Evolutionary conservation across 345 rosid species (phyloP).

Genomic region (Moringa oleifera): DNA sequence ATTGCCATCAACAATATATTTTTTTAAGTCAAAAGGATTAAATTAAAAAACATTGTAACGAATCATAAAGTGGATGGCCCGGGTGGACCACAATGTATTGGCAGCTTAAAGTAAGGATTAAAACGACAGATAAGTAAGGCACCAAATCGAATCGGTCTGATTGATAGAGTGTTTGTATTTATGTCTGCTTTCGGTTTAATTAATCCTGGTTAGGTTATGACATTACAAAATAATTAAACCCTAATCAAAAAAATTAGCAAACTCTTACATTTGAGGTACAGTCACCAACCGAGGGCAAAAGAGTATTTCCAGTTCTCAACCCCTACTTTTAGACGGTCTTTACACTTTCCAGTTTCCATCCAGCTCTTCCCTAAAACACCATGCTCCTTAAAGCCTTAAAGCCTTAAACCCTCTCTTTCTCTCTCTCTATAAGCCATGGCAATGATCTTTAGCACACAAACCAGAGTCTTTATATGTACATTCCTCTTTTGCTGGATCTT

Average conservation of each 20-base stretch:
- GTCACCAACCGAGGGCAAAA: constrained; percentile 37
- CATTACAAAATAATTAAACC: constrained; percentile 31
- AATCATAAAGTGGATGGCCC: background rate
- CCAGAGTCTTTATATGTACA: constrained; percentile 12
- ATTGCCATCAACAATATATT: background rate
- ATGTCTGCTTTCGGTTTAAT: constrained; percentile 16
- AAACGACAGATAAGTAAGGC: constrained; percentile 2
- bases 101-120: background rate
- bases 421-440: constrained; percentile 21
- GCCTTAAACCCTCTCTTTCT: background rate
- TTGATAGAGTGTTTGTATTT: too few species aligned
- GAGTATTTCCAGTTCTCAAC: constrained; percentile 7
- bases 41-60: background rate
- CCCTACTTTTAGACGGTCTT: constrained; percentile 21
- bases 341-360: constrained; percentile 20
- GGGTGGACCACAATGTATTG: too few species aligned
- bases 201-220: constrained; percentile 30
- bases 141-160: background rate
- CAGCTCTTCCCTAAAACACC: constrained; percentile 10
- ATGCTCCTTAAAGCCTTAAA: background rate
- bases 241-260: too few species aligned
- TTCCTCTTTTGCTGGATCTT: constrained; percentile 15
- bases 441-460: constrained; percentile 15
- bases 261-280: constrained; percentile 8
- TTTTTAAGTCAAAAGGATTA: background rate